These are phyloP conservation scores for Backusella circina DNA, from an alignment of 192 early-diverging fungal genomes.

Conservation along the genomic window DNA sequence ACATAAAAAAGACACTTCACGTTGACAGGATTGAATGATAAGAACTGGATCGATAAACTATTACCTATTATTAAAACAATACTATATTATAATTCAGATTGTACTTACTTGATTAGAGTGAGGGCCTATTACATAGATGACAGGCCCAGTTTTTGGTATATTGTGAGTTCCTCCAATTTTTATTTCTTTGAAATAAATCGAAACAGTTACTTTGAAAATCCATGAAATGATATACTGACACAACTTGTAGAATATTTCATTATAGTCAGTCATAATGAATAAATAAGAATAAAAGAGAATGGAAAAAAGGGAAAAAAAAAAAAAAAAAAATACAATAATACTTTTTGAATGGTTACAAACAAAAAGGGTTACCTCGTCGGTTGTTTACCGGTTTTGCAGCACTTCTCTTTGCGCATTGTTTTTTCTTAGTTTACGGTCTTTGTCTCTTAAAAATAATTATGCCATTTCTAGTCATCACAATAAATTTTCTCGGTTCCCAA, in stretches of 20 bases:
- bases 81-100: not conserved
- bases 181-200: constrained; percentile 89
- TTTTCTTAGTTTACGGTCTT: not conserved
- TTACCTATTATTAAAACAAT: not conserved
- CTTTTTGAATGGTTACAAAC: not conserved
- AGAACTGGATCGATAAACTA: constrained; percentile 95
- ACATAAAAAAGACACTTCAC: constrained; percentile 73
- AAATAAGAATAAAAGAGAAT: not conserved
- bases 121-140: constrained; percentile 88
- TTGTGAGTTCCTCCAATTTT: constrained; percentile 74
- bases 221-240: constrained; percentile 61
- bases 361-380: not conserved
- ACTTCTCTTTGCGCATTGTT: not conserved
- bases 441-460: not conserved
- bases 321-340: not conserved
- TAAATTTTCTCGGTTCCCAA: not conserved
- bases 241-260: not conserved
- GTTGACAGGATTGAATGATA: constrained; percentile 73
- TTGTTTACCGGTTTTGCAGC: not conserved
- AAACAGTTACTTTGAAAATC: constrained; percentile 67
- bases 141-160: constrained; percentile 82
- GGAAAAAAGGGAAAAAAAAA: not conserved
- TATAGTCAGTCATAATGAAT: not conserved
- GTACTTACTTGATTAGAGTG: constrained; percentile 69
- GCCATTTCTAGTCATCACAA: not conserved